phyloP scores from a whole-genome alignment of 2,329 filamentous ascomycete species.

The Diaporthe velutina region DNA sequence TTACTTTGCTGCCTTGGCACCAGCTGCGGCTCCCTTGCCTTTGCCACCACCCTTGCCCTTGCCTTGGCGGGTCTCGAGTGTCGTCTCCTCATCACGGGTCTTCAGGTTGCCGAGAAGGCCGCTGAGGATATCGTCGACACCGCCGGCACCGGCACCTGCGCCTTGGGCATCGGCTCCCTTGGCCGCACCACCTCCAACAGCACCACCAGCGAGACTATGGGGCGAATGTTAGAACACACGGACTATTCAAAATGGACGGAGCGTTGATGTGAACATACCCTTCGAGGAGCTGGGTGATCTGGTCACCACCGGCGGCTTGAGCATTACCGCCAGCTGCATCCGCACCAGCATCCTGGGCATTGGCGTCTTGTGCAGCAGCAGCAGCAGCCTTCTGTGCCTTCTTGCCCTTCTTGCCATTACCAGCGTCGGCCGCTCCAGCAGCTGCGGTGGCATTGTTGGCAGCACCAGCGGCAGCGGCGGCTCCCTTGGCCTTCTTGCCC shows the following conservation, averaged over 20 bases:
- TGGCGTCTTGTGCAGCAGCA: background rate
- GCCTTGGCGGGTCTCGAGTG: background rate
- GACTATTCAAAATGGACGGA: too few species aligned
- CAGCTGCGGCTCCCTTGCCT: background rate
- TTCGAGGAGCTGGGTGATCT: constrained; percentile 22
- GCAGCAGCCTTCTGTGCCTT: background rate
- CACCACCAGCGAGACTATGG: background rate
- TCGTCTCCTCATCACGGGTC: background rate
- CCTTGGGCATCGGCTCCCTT: constrained; percentile 2
- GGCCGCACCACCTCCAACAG: constrained; percentile 8
- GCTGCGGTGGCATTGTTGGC: constrained; percentile 4
- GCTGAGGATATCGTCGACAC: constrained; percentile 2
- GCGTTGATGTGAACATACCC: background rate
- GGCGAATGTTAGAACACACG: background rate
- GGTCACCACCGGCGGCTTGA: constrained; percentile 5
- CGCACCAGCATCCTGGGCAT: constrained; percentile 13
- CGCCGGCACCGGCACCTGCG: background rate
- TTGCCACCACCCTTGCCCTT: constrained; percentile 23
- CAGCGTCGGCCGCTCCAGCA: background rate
- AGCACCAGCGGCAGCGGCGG: background rate
- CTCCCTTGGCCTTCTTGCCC: constrained; percentile 5
- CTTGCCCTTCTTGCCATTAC: background rate
- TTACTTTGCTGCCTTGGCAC: background rate
- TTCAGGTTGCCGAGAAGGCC: constrained; percentile 24
- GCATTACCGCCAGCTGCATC: background rate